phyloP scores from a whole-genome alignment of 352 stramenopile genomes.

The Aphanomyces astaci region DNA sequence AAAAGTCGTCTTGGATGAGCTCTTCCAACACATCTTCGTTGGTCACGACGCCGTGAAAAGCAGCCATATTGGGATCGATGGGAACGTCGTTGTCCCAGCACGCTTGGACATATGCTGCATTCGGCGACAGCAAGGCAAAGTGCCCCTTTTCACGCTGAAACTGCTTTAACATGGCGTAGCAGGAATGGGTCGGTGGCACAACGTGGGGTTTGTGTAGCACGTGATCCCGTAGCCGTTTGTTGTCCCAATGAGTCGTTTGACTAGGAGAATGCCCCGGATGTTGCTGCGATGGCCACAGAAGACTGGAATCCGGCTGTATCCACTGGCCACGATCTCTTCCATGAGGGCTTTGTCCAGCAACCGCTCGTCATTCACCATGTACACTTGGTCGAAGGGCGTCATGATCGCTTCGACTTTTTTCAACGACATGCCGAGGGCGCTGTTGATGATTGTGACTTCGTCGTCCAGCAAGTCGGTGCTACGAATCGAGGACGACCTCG shows the following conservation, averaged over 20 bases:
- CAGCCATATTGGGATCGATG: conserved; percentile 28
- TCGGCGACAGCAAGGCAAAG: conserved; percentile 32
- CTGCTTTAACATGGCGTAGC: conserved; percentile 51
- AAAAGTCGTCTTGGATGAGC: conserved; percentile 44
- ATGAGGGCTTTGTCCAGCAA: conserved; percentile 34
- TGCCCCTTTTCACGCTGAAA: conserved; percentile 44
- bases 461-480: conserved; percentile 25
- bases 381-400: conserved; percentile 44
- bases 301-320: conserved; percentile 53
- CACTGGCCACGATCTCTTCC: conserved; percentile 39
- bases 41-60: conserved; percentile 47
- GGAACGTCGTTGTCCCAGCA: conserved; percentile 25
- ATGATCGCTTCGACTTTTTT: conserved; percentile 44
- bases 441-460: conserved; percentile 60
- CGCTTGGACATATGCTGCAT: conserved; percentile 27
- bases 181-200: conserved; percentile 34
- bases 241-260: conserved; percentile 47
- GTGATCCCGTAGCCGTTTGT: conserved; percentile 26
- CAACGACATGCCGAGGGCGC: conserved; percentile 45
- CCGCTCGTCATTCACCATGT: conserved; percentile 35
- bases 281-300: conserved; percentile 34
- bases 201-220: conserved; percentile 35
- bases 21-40: conserved; percentile 54
- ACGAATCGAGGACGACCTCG: neutral
- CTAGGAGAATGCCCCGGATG: conserved; percentile 41